Evolutionary conservation across 1,139 yeast genomes (phyloP).

Genomic region (Debaryomycetaceae sp.): DNA sequence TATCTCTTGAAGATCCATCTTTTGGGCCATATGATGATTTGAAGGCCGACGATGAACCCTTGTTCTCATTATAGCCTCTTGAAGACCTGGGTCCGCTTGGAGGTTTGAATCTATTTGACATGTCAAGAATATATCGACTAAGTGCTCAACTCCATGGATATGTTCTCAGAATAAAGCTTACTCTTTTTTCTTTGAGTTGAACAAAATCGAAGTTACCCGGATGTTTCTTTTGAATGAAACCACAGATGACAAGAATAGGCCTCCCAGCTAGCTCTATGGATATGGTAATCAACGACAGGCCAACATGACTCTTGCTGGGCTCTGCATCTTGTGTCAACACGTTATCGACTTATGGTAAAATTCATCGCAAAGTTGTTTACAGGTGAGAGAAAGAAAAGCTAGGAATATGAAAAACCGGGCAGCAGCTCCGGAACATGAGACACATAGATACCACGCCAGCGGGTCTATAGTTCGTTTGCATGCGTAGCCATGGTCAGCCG

Average conservation of each 20-base stretch:
- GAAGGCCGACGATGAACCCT: constrained; percentile 3
- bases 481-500: not conserved
- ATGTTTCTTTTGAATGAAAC: not conserved
- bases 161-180: not conserved
- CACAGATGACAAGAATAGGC: not conserved
- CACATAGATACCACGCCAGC: not conserved
- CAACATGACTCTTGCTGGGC: not conserved
- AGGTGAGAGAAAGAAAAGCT: not conserved
- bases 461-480: not conserved
- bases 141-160: not conserved
- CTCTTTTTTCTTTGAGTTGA: not conserved
- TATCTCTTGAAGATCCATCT: constrained; percentile 5
- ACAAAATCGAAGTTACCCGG: not conserved
- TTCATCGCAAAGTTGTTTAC: not conserved
- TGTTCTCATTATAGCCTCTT: constrained; percentile 14
- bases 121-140: constrained; percentile 6
- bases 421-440: not conserved
- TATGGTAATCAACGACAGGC: not conserved
- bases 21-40: constrained; percentile 7
- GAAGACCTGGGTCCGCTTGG: constrained; percentile 34
- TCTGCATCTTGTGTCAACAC: not conserved
- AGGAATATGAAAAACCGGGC: not conserved
- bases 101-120: constrained; percentile 45
- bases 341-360: not conserved
- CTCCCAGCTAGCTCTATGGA: not conserved